Base-by-base conservation (phyloP, 768 basidiomycete species). In the Tricholoma sp. region DNA sequence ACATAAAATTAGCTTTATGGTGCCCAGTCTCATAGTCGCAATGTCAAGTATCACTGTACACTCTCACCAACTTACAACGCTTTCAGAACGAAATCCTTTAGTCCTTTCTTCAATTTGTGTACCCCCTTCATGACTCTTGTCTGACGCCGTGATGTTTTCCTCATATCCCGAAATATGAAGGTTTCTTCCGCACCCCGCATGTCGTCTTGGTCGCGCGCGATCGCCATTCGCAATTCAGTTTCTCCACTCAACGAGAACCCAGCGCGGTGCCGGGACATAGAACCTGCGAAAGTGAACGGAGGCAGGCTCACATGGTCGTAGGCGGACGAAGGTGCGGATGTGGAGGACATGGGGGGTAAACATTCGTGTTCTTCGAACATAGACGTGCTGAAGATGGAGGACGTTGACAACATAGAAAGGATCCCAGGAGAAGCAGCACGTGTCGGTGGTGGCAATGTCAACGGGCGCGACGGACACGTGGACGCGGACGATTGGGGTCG, bases 241-340 rank as follows among this genome's bases (percentile, higher is more conserved):
- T 84, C 81, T 10, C 83, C 83, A 54, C 82, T 84, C 61, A 84
- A 70, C 55, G 83, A 84, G 65, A 74, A 83, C 12, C 82, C 82
- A 4, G 66, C 56, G 0, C 62, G 29, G 32, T 56, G 58, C 60
- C 60, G 37, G 60, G 64, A 37, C 62, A 64, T 22, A 61, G 51
- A 47, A 62, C 64, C 68, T 67, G 61, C 59, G 67, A 71, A 69
- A 62, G 67, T 56, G 66, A 67, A 21, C 65, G 56, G 41, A 29
- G 31, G 55, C 29, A 47, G 21, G 32, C 19, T 21, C 5, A 24
- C 31, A 34, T 35, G 24, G 21, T 50, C 45, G 47, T 52, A 45
- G 41, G 68, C 67, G 21, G 66, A 57, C 8, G 68, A 68, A 56
- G 69, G 68, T 9, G 72, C 49, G 16, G 63, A 57, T 21, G 63